A percentile compares a stretch with the other conserved stretches of the same genome.
Conservation (phyloP, 148 eudicot species). For the Cornus suecica region DNA sequence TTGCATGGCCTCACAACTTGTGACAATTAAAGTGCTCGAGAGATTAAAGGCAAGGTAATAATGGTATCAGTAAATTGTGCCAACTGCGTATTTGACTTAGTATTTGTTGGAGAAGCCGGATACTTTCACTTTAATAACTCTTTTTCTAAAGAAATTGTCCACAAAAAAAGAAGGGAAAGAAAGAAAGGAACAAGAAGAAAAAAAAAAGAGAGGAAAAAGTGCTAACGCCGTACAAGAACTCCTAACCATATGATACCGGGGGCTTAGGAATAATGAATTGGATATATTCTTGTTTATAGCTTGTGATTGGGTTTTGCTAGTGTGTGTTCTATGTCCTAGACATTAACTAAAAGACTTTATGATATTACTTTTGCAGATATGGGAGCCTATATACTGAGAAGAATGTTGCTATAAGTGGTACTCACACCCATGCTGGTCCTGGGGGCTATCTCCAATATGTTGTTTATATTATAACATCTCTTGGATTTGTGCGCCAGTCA, state of each 20-base stretch:
- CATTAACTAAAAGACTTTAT: not conserved
- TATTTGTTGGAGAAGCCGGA: not conserved
- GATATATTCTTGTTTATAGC: not conserved
- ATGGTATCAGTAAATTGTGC: not conserved
- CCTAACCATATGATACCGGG: not conserved
- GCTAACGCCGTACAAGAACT: not conserved
- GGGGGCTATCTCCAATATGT: constrained; percentile 95
- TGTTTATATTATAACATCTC: constrained; percentile 78
- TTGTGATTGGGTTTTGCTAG: not conserved
- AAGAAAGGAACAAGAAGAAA: too few species aligned
- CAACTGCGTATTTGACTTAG: not conserved
- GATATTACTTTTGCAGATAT: constrained; percentile 46
- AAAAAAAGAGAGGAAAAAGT: not conserved
- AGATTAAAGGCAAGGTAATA: constrained; percentile 83
- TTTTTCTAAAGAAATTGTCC: not conserved
- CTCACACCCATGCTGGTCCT: constrained; percentile 98
- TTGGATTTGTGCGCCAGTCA: constrained; percentile 91
- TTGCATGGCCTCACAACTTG: constrained; percentile 94
- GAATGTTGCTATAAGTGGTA: constrained; percentile 97
- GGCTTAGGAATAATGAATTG: constrained; percentile 5
- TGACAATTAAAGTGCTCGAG: constrained; percentile 82
- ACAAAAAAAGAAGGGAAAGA: not conserved
- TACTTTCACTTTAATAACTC: not conserved
- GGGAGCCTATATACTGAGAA: constrained; percentile 81
- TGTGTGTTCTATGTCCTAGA: not conserved